phyloP scores from a whole-genome alignment of 371 early-diverging fungal genomes.

The Amoeboaphelidium protococcarum region DNA sequence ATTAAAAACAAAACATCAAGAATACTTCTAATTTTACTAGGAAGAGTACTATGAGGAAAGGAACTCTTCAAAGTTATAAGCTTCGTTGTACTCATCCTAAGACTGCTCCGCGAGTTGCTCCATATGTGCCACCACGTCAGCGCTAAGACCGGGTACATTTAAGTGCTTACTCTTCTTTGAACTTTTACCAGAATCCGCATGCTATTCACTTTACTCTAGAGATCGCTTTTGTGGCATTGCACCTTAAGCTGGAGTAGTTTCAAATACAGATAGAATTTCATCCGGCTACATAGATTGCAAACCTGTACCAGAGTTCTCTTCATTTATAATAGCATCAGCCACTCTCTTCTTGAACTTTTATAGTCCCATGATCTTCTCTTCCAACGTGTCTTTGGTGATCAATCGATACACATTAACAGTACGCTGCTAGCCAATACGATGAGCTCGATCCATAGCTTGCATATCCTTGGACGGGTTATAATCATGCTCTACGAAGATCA shows the following conservation, averaged over 20 bases:
- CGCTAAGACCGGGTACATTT: background rate
- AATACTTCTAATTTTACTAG: no score
- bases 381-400: slow-evolving; percentile 67
- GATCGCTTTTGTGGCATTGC: no score
- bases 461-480: slow-evolving; percentile 97
- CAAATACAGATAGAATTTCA: slow-evolving; percentile 73
- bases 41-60: no score
- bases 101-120: background rate
- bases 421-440: slow-evolving; percentile 89
- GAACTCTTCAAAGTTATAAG: background rate
- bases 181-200: background rate
- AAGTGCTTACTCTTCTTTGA: no score
- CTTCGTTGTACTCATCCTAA: background rate
- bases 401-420: slow-evolving; percentile 86
- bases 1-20: no score
- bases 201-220: background rate
- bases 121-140: background rate
- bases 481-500: slow-evolving; percentile 99
- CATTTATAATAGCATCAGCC: slow-evolving; percentile 88
- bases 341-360: slow-evolving; percentile 98
- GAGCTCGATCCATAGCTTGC: slow-evolving; percentile 96
- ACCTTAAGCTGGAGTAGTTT: background rate
- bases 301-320: slow-evolving; percentile 71
- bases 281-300: slow-evolving; percentile 77
- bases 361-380: slow-evolving; percentile 87